Conservation (phyloP, 805 yeast species). For the Yarrowia divulgata region DNA sequence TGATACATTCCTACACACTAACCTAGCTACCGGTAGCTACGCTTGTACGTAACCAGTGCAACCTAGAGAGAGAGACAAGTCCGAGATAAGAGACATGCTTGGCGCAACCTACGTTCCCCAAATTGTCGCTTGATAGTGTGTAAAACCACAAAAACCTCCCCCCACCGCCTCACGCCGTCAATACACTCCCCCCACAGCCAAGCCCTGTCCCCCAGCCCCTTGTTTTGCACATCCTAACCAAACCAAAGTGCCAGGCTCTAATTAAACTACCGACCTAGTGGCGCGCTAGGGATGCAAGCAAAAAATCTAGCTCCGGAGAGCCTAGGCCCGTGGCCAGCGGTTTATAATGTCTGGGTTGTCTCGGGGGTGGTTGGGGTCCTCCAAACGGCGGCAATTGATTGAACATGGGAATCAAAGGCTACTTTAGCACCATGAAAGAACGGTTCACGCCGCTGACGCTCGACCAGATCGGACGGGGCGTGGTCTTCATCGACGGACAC, state of each 20-base stretch:
- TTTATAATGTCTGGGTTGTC: neutral
- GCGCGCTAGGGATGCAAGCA: slow-evolving; percentile 24
- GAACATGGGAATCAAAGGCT: slow-evolving; percentile 30
- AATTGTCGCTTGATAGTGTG: too few relatives aligned
- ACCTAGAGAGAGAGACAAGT: too few relatives aligned
- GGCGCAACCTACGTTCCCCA: too few relatives aligned
- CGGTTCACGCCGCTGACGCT: slow-evolving; percentile 30
- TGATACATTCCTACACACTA: too few relatives aligned
- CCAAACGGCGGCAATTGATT: neutral
- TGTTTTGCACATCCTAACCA: neutral
- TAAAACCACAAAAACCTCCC: too few relatives aligned
- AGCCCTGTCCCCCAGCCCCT: neutral
- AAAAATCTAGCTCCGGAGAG: slow-evolving; percentile 14
- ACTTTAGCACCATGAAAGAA: slow-evolving; percentile 21
- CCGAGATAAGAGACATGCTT: too few relatives aligned
- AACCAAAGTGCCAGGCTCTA: neutral
- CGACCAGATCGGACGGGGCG: slow-evolving; percentile 29
- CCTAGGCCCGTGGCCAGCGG: neutral
- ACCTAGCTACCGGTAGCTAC: too few relatives aligned
- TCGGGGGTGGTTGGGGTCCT: too few relatives aligned
- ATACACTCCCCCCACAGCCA: neutral
- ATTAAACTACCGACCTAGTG: slow-evolving; percentile 5
- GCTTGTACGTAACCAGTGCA: too few relatives aligned
- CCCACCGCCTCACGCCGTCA: neutral
- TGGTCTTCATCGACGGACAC: slow-evolving; percentile 26